Evolutionary conservation across 352 stramenopile genomes (phyloP).

Genomic region (Bremia lactucae): DNA sequence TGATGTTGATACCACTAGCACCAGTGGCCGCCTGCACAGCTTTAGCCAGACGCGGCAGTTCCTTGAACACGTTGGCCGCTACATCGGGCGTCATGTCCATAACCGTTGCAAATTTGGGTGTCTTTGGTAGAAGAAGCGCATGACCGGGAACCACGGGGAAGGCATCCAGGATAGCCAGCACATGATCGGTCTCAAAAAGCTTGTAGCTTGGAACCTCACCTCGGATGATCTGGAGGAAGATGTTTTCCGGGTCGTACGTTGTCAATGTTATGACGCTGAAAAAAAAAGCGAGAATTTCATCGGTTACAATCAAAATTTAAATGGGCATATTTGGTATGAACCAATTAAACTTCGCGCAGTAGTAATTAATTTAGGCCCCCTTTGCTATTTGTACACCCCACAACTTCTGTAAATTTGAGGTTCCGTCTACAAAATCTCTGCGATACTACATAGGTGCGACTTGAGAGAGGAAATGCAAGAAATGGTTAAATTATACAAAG

Average conservation of each 20-base stretch:
- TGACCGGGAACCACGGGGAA: slow-evolving; percentile 62
- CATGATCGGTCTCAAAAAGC: slow-evolving; percentile 81
- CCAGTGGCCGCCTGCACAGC: slow-evolving; percentile 65
- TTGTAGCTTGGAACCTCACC: slow-evolving; percentile 67
- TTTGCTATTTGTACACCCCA: no score
- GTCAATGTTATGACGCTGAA: no score
- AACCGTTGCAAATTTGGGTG: slow-evolving; percentile 47
- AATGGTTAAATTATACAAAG: no score
- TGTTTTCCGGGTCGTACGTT: slow-evolving; percentile 66
- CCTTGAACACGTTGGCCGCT: slow-evolving; percentile 57
- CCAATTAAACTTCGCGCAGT: no score
- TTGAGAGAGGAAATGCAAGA: no score
- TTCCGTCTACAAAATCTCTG: no score
- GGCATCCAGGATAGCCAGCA: slow-evolving; percentile 73
- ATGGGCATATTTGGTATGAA: no score
- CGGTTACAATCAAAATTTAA: no score
- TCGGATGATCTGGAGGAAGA: slow-evolving; percentile 80
- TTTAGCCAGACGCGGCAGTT: slow-evolving; percentile 64
- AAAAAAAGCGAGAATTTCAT: no score
- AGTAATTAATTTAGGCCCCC: no score
- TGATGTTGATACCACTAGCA: slow-evolving; percentile 60
- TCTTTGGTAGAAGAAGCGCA: slow-evolving; percentile 67
- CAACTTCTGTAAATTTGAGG: no score
- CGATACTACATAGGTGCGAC: no score
- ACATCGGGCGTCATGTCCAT: slow-evolving; percentile 60